Conservation (phyloP, 805 yeast species). For the Saturnispora mendoncae region DNA sequence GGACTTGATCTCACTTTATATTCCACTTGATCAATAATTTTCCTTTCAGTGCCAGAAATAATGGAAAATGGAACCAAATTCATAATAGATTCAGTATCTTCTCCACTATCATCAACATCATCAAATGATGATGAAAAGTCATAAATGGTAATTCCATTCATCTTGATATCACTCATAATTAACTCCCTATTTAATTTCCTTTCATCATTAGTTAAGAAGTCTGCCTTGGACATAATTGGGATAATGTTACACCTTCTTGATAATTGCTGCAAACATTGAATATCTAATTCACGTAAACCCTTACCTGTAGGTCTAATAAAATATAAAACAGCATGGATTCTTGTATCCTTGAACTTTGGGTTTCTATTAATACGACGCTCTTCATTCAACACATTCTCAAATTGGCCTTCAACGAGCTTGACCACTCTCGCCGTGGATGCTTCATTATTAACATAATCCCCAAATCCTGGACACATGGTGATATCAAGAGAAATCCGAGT, state of each 20-base stretch:
- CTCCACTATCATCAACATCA: conserved; percentile 21
- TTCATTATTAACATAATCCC: conserved; percentile 56
- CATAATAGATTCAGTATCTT: conserved; percentile 18
- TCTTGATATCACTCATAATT: conserved; percentile 35
- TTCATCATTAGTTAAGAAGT: conserved; percentile 55
- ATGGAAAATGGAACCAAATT: conserved; percentile 74
- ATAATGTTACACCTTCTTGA: conserved; percentile 66
- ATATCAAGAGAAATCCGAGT: conserved; percentile 51
- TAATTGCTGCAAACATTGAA: conserved; percentile 59
- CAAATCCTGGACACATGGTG: conserved; percentile 66
- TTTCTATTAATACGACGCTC: conserved; percentile 51
- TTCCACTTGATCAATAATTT: conserved; percentile 54
- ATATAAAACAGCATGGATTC: conserved; percentile 82
- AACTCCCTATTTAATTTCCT: conserved; percentile 33
- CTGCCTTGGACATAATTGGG: conserved; percentile 78
- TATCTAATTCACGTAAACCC: conserved; percentile 58
- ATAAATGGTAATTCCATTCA: conserved; percentile 21
- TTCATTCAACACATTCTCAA: conserved; percentile 61
- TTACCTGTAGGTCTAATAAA: conserved; percentile 67
- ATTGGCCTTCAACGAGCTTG: conserved; percentile 70
- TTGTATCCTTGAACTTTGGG: conserved; percentile 41
- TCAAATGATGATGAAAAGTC: conserved; percentile 27
- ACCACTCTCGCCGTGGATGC: conserved; percentile 51
- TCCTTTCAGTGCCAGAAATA: conserved; percentile 73
- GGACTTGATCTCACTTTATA: conserved; percentile 78